A percentile compares a stretch with the other conserved stretches of the same genome.
These are phyloP conservation scores for Meyerozyma sp. DNA, from an alignment of 1,139 yeast genomes.

Conservation along the genomic window DNA sequence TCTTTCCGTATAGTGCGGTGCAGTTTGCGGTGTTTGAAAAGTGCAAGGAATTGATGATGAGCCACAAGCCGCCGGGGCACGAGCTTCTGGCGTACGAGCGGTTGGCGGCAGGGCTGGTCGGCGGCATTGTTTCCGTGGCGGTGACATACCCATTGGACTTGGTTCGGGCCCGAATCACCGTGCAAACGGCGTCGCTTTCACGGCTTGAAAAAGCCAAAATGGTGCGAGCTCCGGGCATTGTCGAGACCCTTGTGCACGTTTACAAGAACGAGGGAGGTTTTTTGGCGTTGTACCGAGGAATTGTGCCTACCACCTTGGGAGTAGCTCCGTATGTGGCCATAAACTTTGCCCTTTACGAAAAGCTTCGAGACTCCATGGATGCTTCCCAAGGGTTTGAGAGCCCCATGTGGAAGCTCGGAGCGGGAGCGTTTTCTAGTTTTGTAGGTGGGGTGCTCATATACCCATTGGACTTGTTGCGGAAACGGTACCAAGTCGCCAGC, in stretches of 20 bases:
- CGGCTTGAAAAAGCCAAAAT: slow-evolving; percentile 42
- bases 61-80: slow-evolving; percentile 27
- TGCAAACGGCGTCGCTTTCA: slow-evolving; percentile 77
- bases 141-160: slow-evolving; percentile 91
- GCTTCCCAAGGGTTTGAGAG: slow-evolving; percentile 29
- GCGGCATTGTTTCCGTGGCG: slow-evolving; percentile 76
- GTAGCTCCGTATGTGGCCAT: slow-evolving; percentile 96
- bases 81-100: slow-evolving; percentile 37
- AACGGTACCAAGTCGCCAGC: slow-evolving; percentile 85
- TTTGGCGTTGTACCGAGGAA: slow-evolving; percentile 73
- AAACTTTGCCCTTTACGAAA: slow-evolving; percentile 87
- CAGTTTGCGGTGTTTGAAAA: slow-evolving; percentile 85
- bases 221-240: slow-evolving; percentile 62
- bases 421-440: slow-evolving; percentile 72
- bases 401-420: slow-evolving; percentile 55
- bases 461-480: slow-evolving; percentile 83
- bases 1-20: slow-evolving; percentile 91
- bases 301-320: slow-evolving; percentile 84
- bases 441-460: slow-evolving; percentile 82
- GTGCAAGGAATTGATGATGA: slow-evolving; percentile 46
- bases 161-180: slow-evolving; percentile 81
- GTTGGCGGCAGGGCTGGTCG: slow-evolving; percentile 70
- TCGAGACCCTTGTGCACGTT: slow-evolving; percentile 52
- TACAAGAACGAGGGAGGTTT: slow-evolving; percentile 79
- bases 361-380: slow-evolving; percentile 55